A percentile compares a stretch with the other conserved stretches of the same genome.
Conservation (phyloP, 345 rosid genomes). For the Acer saccharum region DNA sequence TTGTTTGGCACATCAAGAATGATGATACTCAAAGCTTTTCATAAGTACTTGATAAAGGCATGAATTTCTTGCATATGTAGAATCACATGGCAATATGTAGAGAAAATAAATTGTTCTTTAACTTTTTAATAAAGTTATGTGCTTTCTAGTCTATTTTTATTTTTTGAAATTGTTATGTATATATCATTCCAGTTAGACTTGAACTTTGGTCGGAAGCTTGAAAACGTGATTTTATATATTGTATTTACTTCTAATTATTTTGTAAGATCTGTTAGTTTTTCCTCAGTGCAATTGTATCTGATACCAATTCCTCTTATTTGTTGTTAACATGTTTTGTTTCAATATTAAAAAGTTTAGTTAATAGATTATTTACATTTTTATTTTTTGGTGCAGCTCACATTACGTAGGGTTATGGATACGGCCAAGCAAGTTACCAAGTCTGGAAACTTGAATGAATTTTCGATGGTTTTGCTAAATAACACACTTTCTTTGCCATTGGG, state of each 20-base stretch:
- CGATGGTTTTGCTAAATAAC: conserved; percentile 97
- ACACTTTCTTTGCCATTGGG: conserved; percentile 92
- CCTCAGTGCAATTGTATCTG: background rate
- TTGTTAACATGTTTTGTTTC: conserved; percentile 1
- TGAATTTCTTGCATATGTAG: background rate
- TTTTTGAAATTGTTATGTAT: background rate
- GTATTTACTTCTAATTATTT: background rate
- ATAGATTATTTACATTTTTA: conserved; percentile 12
- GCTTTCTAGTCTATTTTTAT: conserved; percentile 1
- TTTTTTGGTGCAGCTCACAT: conserved; percentile 67
- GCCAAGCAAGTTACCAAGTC: conserved; percentile 90
- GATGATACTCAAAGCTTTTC: background rate
- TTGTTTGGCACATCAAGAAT: background rate
- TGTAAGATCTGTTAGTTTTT: background rate
- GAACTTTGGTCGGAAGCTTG: background rate
- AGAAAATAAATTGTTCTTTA: background rate
- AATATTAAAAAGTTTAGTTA: background rate
- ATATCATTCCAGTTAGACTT: background rate
- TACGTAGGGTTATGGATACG: conserved; percentile 94
- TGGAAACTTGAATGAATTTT: conserved; percentile 91
- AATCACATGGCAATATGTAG: background rate
- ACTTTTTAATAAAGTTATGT: background rate
- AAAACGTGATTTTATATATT: background rate
- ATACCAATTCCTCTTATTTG: conserved; percentile 7
- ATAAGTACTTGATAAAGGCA: background rate